Percentiles rank a stretch among this genome's conserved stretches.
These are phyloP conservation scores for Ophiostoma sp. DNA, from an alignment of 2,329 filamentous ascomycete genomes.

Conservation along the genomic window DNA sequence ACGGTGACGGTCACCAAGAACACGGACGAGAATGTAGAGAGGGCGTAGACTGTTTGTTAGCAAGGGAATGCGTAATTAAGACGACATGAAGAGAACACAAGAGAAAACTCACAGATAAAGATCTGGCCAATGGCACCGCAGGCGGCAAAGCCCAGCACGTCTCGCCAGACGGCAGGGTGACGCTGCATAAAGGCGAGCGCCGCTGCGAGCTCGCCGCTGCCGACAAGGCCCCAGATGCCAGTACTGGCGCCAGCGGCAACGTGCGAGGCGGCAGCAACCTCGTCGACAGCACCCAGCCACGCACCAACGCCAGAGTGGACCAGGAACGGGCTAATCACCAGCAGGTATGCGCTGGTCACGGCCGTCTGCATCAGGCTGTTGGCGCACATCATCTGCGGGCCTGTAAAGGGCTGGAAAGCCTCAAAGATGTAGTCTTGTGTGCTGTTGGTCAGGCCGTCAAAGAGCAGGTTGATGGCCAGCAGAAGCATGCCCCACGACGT, in stretches of 20 bases:
- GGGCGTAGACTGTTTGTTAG: constrained; percentile 60
- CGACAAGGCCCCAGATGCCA: constrained; percentile 36
- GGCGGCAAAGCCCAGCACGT: constrained; percentile 82
- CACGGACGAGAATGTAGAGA: constrained; percentile 85
- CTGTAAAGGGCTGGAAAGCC: constrained; percentile 72
- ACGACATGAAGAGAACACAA: background rate
- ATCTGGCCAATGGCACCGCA: constrained; percentile 93
- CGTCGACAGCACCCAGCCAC: constrained; percentile 64
- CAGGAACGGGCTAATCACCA: constrained; percentile 73
- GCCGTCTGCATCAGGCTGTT: constrained; percentile 83
- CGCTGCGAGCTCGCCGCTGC: constrained; percentile 70
- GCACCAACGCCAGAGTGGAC: constrained; percentile 60
- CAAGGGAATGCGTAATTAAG: background rate
- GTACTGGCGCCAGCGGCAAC: background rate
- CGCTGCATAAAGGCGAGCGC: constrained; percentile 74
- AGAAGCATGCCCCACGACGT: constrained; percentile 75
- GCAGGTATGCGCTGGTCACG: constrained; percentile 70
- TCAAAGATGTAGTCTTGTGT: constrained; percentile 93
- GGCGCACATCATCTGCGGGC: constrained; percentile 99
- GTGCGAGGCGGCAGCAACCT: constrained; percentile 43
- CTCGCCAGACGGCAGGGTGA: constrained; percentile 76
- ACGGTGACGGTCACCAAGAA: constrained; percentile 94
- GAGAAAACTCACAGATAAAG: constrained; percentile 62
- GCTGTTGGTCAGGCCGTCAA: constrained; percentile 93
- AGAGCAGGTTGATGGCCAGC: constrained; percentile 81